Conservation (phyloP, 495 filamentous ascomycete genomes). For the Aspergillus nanangensis region DNA sequence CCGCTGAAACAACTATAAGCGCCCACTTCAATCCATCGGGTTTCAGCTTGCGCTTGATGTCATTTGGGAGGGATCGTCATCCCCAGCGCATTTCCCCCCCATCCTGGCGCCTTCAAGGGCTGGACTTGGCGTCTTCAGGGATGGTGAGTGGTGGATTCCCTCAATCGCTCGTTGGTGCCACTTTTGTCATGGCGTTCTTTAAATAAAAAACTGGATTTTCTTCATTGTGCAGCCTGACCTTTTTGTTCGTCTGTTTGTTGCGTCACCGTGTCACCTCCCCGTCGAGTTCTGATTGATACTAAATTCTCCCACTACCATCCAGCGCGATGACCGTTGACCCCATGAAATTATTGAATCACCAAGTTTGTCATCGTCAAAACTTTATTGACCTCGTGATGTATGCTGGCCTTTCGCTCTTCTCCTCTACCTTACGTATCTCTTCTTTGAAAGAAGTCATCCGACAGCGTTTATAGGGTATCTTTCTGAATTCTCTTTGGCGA, state of each 20-base stretch:
- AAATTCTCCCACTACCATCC: too few species aligned
- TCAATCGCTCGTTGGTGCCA: slow-evolving; percentile 8
- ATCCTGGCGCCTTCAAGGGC: slow-evolving; percentile 5
- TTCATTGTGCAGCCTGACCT: neutral
- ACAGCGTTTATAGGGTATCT: too few species aligned
- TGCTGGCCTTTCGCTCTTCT: too few species aligned
- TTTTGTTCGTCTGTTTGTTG: neutral
- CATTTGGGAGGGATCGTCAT: slow-evolving; percentile 24
- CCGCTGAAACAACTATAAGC: slow-evolving; percentile 10
- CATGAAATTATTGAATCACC: too few species aligned
- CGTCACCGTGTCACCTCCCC: too few species aligned
- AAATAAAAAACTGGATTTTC: slow-evolving; percentile 9
- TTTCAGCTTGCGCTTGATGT: slow-evolving; percentile 45
- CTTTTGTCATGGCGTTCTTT: slow-evolving; percentile 21
- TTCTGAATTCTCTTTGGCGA: neutral
- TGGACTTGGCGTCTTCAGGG: slow-evolving; percentile 9
- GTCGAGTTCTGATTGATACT: too few species aligned
- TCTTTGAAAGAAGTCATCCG: too few species aligned
- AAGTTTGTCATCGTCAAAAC: too few species aligned
- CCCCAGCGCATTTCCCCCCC: slow-evolving; percentile 14
- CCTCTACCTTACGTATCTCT: too few species aligned
- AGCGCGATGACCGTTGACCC: too few species aligned
- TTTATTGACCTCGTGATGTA: too few species aligned
- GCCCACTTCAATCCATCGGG: slow-evolving; percentile 9
- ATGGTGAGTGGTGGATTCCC: slow-evolving; percentile 12